Percentiles rank a stretch among this genome's conserved stretches.
phyloP scores from a whole-genome alignment of 305 asterid genomes.

The Solanum hybrid region DNA sequence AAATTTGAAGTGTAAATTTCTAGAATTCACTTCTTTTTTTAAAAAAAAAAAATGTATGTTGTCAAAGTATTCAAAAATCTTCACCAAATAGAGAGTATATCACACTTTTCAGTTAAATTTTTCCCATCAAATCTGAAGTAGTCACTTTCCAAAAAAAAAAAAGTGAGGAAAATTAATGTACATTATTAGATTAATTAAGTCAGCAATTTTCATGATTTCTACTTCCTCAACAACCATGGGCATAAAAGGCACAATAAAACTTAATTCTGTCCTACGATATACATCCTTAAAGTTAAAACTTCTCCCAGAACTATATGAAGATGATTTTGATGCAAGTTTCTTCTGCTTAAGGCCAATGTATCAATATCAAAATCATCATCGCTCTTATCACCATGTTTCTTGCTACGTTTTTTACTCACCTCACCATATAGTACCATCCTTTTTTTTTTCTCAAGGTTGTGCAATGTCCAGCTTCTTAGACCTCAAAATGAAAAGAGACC shows the following conservation, averaged over 20 bases:
- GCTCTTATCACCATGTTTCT: constrained; percentile 39
- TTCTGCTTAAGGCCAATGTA: constrained; percentile 29
- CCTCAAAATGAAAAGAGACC: constrained; percentile 89
- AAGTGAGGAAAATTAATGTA: no score
- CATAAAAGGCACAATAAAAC: not conserved
- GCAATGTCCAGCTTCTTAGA: constrained; percentile 45
- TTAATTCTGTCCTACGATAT: not conserved
- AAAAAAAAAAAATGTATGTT: no score
- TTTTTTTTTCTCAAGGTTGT: constrained; percentile 22
- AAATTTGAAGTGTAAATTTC: not conserved
- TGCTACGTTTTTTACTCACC: constrained; percentile 30
- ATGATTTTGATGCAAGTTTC: constrained; percentile 27
- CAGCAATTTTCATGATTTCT: not conserved
- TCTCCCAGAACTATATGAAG: constrained; percentile 20
- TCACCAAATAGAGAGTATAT: no score
- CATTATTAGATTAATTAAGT: no score
- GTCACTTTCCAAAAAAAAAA: no score
- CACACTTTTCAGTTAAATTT: no score
- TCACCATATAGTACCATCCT: constrained; percentile 51
- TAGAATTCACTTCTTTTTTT: not conserved
- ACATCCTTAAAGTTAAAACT: constrained; percentile 9
- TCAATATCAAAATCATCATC: constrained; percentile 47
- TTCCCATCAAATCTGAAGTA: no score
- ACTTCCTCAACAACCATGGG: not conserved
- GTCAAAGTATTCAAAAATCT: no score